phyloP scores from a whole-genome alignment of 2,329 filamentous ascomycete species.

The Colletotrichum chrysophilum region DNA sequence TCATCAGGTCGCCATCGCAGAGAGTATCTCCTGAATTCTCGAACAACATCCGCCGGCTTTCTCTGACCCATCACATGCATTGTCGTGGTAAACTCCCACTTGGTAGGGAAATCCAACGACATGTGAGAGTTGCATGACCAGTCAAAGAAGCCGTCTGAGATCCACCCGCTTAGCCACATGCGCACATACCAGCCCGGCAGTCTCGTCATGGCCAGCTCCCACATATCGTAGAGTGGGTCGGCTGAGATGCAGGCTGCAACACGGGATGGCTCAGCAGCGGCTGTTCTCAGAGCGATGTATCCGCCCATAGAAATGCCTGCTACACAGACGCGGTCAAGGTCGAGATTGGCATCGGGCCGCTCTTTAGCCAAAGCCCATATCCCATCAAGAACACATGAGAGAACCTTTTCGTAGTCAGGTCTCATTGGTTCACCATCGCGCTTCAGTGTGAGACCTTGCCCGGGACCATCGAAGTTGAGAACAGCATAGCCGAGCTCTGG shows the following conservation, averaged over 20 bases:
- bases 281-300: constrained; percentile 30
- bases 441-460: constrained; percentile 44
- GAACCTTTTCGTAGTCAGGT: constrained; percentile 43
- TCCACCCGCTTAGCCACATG: background rate
- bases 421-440: constrained; percentile 32
- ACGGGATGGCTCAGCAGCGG: constrained; percentile 39
- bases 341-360: constrained; percentile 33
- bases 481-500: constrained; percentile 43
- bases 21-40: background rate
- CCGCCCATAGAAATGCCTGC: constrained; percentile 46
- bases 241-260: constrained; percentile 47
- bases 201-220: constrained; percentile 21
- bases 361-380: constrained; percentile 22
- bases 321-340: constrained; percentile 41
- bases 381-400: constrained; percentile 34
- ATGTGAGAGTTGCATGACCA: background rate
- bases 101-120: background rate
- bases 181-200: background rate
- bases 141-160: background rate
- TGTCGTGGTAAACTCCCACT: background rate
- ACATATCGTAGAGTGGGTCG: constrained; percentile 41
- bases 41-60: background rate
- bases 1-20: background rate
- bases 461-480: constrained; percentile 50
- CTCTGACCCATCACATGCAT: background rate